Evolutionary conservation across 2,329 filamentous ascomycete species (phyloP).

Genomic region (Chrysosporium queenslandicum): DNA sequence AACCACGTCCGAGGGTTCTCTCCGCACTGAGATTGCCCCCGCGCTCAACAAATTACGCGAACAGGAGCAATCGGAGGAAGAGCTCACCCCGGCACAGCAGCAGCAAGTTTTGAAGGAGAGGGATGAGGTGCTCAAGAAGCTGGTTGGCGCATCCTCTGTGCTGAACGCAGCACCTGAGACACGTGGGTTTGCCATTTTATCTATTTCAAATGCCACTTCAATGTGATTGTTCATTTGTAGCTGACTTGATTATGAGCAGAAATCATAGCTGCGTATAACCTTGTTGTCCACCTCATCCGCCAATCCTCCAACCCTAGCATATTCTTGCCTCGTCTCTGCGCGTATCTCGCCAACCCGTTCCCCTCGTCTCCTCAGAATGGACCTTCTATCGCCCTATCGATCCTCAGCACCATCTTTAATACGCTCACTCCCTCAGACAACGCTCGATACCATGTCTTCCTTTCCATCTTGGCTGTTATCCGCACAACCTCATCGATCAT

Average conservation of each 20-base stretch:
- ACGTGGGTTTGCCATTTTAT: constrained; percentile 36
- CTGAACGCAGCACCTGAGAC: constrained; percentile 86
- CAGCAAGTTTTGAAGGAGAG: constrained; percentile 45
- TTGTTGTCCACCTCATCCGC: constrained; percentile 84
- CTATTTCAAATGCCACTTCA: too few species aligned
- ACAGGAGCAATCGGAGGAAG: constrained; percentile 44
- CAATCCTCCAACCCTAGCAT: constrained; percentile 76
- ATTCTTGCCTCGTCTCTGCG: constrained; percentile 79
- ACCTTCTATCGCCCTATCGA: constrained; percentile 72
- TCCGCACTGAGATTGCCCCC: constrained; percentile 57
- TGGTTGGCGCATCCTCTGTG: constrained; percentile 66
- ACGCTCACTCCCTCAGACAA: constrained; percentile 66
- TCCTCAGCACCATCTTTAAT: constrained; percentile 95
- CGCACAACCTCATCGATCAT: constrained; percentile 57
- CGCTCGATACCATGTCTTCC: constrained; percentile 79
- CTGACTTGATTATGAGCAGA: constrained; percentile 43
- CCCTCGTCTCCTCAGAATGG: constrained; percentile 78
- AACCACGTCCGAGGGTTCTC: constrained; percentile 40
- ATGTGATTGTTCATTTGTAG: neutral
- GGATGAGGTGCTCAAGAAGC: constrained; percentile 78
- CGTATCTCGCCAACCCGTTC: constrained; percentile 78
- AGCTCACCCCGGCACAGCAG: constrained; percentile 33
- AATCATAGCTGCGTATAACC: constrained; percentile 91
- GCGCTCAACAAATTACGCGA: constrained; percentile 51
- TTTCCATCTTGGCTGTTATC: constrained; percentile 78